A percentile compares a stretch with the other conserved stretches of the same genome.
These are phyloP conservation scores for Stachybotrys chartarum DNA, from an alignment of 2,329 filamentous ascomycete genomes.

Conservation along the genomic window DNA sequence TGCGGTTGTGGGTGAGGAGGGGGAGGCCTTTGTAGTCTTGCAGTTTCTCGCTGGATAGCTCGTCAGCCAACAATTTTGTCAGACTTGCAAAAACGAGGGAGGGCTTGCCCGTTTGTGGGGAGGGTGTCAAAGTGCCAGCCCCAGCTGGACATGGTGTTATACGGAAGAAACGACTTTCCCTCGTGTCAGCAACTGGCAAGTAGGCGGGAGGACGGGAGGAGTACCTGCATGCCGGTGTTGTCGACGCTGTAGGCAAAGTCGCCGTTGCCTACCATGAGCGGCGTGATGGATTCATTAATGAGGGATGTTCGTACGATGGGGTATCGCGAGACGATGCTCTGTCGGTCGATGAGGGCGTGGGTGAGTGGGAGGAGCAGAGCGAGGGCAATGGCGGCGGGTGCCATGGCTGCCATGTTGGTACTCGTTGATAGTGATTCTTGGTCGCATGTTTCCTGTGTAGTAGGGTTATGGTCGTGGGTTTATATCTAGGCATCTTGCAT, in stretches of 20 bases:
- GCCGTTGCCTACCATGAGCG: constrained; percentile 43
- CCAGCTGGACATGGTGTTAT: constrained; percentile 39
- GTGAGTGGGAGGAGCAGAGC: not conserved
- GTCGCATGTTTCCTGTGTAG: not conserved
- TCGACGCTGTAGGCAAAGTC: constrained; percentile 42
- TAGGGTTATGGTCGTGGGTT: not conserved
- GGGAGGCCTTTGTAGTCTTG: constrained; percentile 24
- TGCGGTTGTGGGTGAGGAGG: constrained; percentile 25
- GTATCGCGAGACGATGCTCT: constrained; percentile 12
- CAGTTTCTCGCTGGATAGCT: not conserved
- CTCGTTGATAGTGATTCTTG: not conserved
- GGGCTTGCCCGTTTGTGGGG: constrained; percentile 21
- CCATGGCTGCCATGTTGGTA: not conserved
- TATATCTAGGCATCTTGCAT: not conserved
- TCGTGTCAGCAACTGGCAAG: constrained; percentile 12
- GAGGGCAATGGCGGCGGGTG: not conserved
- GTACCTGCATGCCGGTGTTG: constrained; percentile 29
- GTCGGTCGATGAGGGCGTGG: constrained; percentile 4
- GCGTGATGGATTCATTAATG: constrained; percentile 31
- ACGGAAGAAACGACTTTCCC: constrained; percentile 32
- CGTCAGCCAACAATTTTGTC: not conserved
- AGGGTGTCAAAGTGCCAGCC: constrained; percentile 43
- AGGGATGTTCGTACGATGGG: constrained; percentile 14
- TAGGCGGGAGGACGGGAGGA: not conserved
- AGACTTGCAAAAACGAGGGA: no score